Percentiles rank a stretch among this genome's conserved stretches.
These are phyloP conservation scores for Peronospora tabacina DNA, from an alignment of 352 stramenopile genomes.

Conservation along the genomic window DNA sequence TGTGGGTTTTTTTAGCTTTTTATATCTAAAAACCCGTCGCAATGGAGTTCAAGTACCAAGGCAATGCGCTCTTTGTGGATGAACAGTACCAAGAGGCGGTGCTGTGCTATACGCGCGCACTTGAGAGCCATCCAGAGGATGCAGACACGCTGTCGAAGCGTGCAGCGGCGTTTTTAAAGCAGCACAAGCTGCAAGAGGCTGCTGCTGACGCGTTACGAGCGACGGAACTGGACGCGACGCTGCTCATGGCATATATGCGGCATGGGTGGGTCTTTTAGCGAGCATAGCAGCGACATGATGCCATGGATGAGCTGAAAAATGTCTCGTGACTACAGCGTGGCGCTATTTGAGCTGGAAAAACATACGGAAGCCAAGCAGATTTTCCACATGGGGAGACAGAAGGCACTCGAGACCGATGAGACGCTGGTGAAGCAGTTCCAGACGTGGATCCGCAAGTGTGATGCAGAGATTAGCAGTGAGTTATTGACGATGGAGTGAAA, in stretches of 20 bases:
- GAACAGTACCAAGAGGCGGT: conserved; percentile 64
- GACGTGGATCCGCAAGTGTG: conserved; percentile 85
- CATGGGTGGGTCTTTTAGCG: conserved; percentile 43
- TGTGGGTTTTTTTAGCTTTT: conserved; percentile 1
- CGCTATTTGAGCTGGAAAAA: conserved; percentile 77
- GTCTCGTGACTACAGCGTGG: conserved; percentile 34
- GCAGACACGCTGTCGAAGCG: conserved; percentile 62
- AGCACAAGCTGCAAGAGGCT: conserved; percentile 52
- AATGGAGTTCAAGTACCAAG: conserved; percentile 69
- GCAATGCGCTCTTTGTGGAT: conserved; percentile 80
- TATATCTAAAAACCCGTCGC: conserved; percentile 1
- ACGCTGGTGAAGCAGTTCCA: conserved; percentile 50
- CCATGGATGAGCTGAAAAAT: not conserved
- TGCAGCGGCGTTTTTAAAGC: conserved; percentile 57
- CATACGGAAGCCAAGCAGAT: conserved; percentile 52
- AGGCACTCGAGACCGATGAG: conserved; percentile 24
- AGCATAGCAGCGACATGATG: not conserved
- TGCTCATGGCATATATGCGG: conserved; percentile 59
- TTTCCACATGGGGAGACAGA: conserved; percentile 48
- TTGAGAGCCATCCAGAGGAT: conserved; percentile 32
- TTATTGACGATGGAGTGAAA: not conserved
- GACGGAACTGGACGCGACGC: conserved; percentile 37
- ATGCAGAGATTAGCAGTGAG: conserved; percentile 71
- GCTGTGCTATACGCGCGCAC: conserved; percentile 40
- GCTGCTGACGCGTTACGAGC: conserved; percentile 44